These are phyloP conservation scores for Coprinellus aureogranulatus DNA, from an alignment of 768 basidiomycete species.

Conservation along the genomic window DNA sequence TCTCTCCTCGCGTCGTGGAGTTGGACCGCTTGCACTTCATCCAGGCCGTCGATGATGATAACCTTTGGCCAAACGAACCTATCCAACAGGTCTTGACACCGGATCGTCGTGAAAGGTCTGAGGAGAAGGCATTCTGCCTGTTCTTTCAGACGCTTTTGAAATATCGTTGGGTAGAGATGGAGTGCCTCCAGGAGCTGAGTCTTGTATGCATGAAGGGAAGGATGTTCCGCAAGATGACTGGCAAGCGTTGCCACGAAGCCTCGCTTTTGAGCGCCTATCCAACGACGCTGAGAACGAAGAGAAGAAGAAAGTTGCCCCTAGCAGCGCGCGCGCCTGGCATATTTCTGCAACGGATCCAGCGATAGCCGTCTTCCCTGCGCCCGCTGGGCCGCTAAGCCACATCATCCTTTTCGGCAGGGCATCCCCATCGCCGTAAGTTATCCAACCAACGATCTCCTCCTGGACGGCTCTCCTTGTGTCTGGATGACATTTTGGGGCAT, in stretches of 20 bases:
- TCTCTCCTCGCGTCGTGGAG: not conserved
- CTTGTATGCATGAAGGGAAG: not conserved
- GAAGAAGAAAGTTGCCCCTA: conserved; percentile 12
- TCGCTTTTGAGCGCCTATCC: not conserved
- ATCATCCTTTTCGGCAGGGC: not conserved
- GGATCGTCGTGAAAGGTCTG: not conserved
- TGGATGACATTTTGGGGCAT: not conserved
- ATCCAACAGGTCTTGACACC: not conserved
- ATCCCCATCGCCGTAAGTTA: not conserved
- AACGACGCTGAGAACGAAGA: not conserved
- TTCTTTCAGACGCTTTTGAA: not conserved
- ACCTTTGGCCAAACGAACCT: not conserved
- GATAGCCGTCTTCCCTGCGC: conserved; percentile 11
- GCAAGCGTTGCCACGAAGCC: not conserved
- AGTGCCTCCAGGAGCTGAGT: not conserved
- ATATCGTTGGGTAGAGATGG: not conserved
- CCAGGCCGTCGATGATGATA: not conserved
- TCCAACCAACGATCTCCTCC: conserved; percentile 3
- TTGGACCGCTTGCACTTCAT: not conserved
- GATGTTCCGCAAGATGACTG: not conserved
- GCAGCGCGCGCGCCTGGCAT: not conserved
- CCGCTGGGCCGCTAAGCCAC: conserved; percentile 9
- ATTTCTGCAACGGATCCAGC: conserved; percentile 3
- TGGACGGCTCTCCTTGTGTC: conserved; percentile 6
- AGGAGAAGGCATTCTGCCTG: not conserved